Percentiles rank a stretch among this genome's conserved stretches.
Evolutionary conservation across 2,329 filamentous ascomycete species (phyloP).

Genomic region (Claviceps sp.): DNA sequence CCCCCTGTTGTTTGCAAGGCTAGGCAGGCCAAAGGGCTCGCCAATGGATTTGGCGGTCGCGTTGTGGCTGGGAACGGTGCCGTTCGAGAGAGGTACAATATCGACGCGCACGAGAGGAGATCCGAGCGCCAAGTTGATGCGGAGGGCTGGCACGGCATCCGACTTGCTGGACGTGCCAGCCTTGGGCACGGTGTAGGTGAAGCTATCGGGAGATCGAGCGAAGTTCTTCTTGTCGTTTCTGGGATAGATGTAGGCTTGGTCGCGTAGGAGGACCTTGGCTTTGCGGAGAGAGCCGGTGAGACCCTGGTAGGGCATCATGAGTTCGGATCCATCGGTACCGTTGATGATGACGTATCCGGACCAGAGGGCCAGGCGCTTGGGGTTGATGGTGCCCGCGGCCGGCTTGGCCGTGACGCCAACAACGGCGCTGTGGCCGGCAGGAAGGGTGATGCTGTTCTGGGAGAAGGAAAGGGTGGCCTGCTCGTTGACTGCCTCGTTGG

Average conservation of each 20-base stretch:
- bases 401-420: conserved; percentile 30
- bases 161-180: conserved; percentile 18
- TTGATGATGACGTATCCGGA: conserved; percentile 28
- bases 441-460: conserved; percentile 29
- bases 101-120: conserved; percentile 28
- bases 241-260: conserved; percentile 13
- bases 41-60: conserved; percentile 28
- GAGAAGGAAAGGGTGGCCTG: conserved; percentile 30
- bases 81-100: conserved; percentile 20
- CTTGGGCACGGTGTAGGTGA: conserved; percentile 25
- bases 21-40: conserved; percentile 25
- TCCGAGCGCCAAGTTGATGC: conserved; percentile 27
- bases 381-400: conserved; percentile 24
- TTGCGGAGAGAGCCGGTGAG: conserved; percentile 20
- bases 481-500: conserved; percentile 26
- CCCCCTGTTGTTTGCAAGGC: conserved; percentile 10
- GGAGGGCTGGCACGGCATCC: not conserved
- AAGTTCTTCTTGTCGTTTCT: conserved; percentile 15
- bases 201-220: conserved; percentile 15
- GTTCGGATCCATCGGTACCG: conserved; percentile 20
- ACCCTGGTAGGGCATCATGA: conserved; percentile 28
- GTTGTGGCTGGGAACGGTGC: conserved; percentile 13
- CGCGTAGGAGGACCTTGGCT: conserved; percentile 8
- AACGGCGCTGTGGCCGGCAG: conserved; percentile 26
- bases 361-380: conserved; percentile 26